These are phyloP conservation scores for Aspergillus oerlinghausenensis DNA, from an alignment of 2,329 filamentous ascomycete genomes.

Conservation along the genomic window DNA sequence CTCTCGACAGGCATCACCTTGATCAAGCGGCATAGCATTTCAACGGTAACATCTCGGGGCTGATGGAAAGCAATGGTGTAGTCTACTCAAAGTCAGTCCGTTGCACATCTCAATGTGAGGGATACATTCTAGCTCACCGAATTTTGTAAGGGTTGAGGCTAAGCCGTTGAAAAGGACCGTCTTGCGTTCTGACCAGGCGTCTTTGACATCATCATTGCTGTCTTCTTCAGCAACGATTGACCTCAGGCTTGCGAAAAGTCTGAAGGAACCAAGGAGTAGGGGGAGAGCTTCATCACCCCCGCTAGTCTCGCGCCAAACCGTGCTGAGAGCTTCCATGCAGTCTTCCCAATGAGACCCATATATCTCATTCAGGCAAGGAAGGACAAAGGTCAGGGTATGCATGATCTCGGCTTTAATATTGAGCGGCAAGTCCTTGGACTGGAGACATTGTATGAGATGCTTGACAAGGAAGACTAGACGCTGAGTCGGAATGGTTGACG, in stretches of 20 bases:
- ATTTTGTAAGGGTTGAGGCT: conserved; percentile 37
- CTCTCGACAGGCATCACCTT: conserved; percentile 59
- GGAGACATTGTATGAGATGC: conserved; percentile 69
- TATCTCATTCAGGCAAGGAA: conserved; percentile 72
- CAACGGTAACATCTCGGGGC: conserved; percentile 70
- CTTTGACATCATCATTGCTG: conserved; percentile 79
- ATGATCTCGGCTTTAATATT: conserved; percentile 36
- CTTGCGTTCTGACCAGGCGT: conserved; percentile 63
- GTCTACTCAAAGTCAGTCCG: conserved; percentile 27
- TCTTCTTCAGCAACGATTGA: conserved; percentile 54
- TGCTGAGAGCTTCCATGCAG: conserved; percentile 54
- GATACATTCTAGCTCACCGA: conserved; percentile 29
- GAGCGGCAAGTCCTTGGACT: conserved; percentile 50
- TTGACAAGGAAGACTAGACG: conserved; percentile 78
- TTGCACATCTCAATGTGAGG: background rate
- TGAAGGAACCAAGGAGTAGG: conserved; percentile 67
- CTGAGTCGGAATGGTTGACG: conserved; percentile 50
- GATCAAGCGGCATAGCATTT: conserved; percentile 66
- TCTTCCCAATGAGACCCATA: conserved; percentile 86
- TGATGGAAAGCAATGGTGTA: conserved; percentile 54
- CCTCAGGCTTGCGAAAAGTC: conserved; percentile 62
- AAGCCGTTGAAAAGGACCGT: conserved; percentile 55
- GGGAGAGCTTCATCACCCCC: conserved; percentile 53
- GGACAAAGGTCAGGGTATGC: conserved; percentile 49
- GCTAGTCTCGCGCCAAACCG: conserved; percentile 52